Percentiles rank a stretch among this genome's conserved stretches.
phyloP scores from a whole-genome alignment of 495 filamentous ascomycete genomes.

The Penicillium coprophilum region DNA sequence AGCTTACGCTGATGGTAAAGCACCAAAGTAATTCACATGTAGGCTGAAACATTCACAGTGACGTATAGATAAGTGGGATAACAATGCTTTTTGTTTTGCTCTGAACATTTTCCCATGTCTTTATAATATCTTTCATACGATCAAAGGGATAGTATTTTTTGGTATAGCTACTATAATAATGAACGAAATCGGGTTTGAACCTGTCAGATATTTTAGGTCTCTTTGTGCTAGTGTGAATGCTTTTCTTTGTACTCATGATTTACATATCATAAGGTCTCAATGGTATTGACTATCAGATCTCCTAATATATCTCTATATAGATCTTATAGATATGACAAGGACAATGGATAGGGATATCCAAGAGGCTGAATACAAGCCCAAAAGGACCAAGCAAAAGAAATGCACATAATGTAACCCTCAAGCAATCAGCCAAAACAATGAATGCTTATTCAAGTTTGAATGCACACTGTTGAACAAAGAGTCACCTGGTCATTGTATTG shows the following conservation, averaged over 20 bases:
- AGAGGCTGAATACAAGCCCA: background rate
- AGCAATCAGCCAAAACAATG: background rate
- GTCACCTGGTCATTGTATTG: background rate
- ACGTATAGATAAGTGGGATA: background rate
- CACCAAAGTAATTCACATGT: background rate
- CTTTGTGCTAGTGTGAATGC: background rate
- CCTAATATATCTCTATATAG: background rate
- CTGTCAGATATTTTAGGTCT: background rate
- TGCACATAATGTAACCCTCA: background rate
- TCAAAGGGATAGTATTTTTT: background rate
- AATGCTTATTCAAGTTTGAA: slow-evolving; percentile 4
- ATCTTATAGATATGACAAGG: background rate
- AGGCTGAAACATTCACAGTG: background rate
- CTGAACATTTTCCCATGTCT: background rate
- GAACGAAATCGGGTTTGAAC: background rate
- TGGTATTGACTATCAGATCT: background rate
- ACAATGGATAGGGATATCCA: background rate
- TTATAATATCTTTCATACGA: background rate
- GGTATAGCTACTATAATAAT: background rate
- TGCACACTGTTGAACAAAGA: background rate
- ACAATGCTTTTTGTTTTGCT: background rate
- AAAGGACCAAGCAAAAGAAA: background rate
- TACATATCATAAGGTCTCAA: background rate
- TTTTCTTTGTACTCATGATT: background rate
- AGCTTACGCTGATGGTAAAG: background rate